Conservation (phyloP, 768 basidiomycete species). For the Suillus variegatus region DNA sequence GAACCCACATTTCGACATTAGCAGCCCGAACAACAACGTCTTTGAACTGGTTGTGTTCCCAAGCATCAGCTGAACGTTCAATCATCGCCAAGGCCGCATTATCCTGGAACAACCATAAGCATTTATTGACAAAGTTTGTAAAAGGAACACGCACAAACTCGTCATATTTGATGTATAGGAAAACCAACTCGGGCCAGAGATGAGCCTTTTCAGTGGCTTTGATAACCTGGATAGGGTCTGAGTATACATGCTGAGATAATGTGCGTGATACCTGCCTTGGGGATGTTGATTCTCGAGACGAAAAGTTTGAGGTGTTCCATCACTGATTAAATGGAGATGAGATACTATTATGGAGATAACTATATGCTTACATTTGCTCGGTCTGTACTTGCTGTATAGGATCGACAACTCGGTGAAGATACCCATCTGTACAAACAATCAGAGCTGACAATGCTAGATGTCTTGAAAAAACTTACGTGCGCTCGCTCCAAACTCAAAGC, state of each 20-base stretch:
- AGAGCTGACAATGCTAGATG: constrained; percentile 9
- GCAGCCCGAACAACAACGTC: constrained; percentile 95
- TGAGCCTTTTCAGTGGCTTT: constrained; percentile 95
- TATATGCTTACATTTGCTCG: constrained; percentile 73
- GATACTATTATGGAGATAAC: constrained; percentile 11
- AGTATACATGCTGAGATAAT: neutral
- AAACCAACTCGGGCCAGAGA: constrained; percentile 97
- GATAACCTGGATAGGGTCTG: constrained; percentile 61
- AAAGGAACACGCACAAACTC: constrained; percentile 66
- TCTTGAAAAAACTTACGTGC: constrained; percentile 52
- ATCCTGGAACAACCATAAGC: constrained; percentile 51
- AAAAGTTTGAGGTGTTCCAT: constrained; percentile 99
- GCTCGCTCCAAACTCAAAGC: constrained; percentile 96
- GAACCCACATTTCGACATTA: constrained; percentile 89
- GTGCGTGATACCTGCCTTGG: constrained; percentile 57
- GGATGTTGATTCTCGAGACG: constrained; percentile 95
- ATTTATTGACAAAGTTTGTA: constrained; percentile 2
- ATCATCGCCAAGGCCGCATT: constrained; percentile 99
- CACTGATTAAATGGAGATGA: constrained; percentile 46
- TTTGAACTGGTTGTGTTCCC: constrained; percentile 99
- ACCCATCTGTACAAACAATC: constrained; percentile 64
- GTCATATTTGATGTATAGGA: constrained; percentile 98
- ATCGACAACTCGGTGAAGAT: constrained; percentile 96
- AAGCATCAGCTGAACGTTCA: constrained; percentile 95
- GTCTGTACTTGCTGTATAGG: constrained; percentile 92